Evolutionary conservation across 495 filamentous ascomycete genomes (phyloP).

Genomic region (Aspergillus saccharolyticus): DNA sequence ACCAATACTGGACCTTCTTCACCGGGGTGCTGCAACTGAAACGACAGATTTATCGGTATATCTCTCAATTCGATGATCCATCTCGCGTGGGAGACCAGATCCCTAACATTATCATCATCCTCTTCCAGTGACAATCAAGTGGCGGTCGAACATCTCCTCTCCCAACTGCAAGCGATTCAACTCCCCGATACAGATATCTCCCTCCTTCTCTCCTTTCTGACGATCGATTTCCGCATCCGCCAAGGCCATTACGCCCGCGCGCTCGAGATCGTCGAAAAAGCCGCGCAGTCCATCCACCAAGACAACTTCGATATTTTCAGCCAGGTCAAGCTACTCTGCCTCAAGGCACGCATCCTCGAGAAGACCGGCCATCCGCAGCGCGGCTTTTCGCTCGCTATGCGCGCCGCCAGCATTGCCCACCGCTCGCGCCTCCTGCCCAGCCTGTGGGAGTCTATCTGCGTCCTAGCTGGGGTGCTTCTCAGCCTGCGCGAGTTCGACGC

Average conservation of each 20-base stretch:
- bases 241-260: constrained; percentile 58
- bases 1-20: constrained; percentile 75
- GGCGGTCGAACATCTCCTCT: constrained; percentile 61
- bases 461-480: constrained; percentile 63
- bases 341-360: constrained; percentile 71
- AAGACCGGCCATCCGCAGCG: constrained; percentile 67
- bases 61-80: neutral
- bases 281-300: constrained; percentile 59
- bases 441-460: constrained; percentile 73
- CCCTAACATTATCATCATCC: no score
- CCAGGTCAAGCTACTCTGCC: constrained; percentile 66
- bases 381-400: constrained; percentile 76
- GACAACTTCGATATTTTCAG: constrained; percentile 70
- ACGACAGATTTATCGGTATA: constrained; percentile 60
- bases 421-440: constrained; percentile 63
- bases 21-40: constrained; percentile 67
- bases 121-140: constrained; percentile 55
- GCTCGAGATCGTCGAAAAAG: constrained; percentile 60
- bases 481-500: constrained; percentile 71
- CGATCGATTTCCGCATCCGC: constrained; percentile 67
- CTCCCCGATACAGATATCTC: constrained; percentile 63
- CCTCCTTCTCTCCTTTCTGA: constrained; percentile 62
- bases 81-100: neutral
- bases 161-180: constrained; percentile 52
- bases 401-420: constrained; percentile 73